A percentile compares a stretch with the other conserved stretches of the same genome.
Evolutionary conservation across 495 filamentous ascomycete genomes (phyloP).

Genomic region (Talaromyces thailandensis): DNA sequence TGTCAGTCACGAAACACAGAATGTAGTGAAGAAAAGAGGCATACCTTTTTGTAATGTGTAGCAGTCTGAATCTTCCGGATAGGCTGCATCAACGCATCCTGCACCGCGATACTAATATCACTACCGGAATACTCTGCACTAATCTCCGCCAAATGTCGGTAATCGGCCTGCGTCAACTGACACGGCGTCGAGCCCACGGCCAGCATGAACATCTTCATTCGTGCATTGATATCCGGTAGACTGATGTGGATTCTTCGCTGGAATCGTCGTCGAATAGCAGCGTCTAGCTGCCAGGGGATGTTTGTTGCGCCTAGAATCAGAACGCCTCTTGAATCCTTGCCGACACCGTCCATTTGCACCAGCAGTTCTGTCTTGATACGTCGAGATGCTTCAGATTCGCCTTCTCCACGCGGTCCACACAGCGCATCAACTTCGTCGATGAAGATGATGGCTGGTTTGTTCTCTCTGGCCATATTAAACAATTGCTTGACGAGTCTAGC

Average conservation of each 20-base stretch:
- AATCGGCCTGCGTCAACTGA: conserved; percentile 71
- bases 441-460: conserved; percentile 97
- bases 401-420: conserved; percentile 92
- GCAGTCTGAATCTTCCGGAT: conserved; percentile 96
- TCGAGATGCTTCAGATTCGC: conserved; percentile 92
- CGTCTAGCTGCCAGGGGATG: conserved; percentile 98
- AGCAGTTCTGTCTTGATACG: conserved; percentile 98
- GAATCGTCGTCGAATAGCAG: conserved; percentile 95
- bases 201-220: conserved; percentile 96
- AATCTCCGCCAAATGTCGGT: conserved; percentile 63
- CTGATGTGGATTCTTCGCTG: conserved; percentile 93
- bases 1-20: not conserved
- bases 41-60: conserved; percentile 94
- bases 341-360: conserved; percentile 99
- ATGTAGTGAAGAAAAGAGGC: not conserved
- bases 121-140: conserved; percentile 86
- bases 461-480: conserved; percentile 96
- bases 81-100: conserved; percentile 96
- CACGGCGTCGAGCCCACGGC: conserved; percentile 86
- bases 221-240: conserved; percentile 76
- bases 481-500: conserved; percentile 87
- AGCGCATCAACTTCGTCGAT: conserved; percentile 98
- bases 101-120: conserved; percentile 93
- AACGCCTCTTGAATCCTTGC: conserved; percentile 86
- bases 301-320: conserved; percentile 96